Conservation (phyloP, 2,329 filamentous ascomycete species). For the Colletotrichum destructivum region DNA sequence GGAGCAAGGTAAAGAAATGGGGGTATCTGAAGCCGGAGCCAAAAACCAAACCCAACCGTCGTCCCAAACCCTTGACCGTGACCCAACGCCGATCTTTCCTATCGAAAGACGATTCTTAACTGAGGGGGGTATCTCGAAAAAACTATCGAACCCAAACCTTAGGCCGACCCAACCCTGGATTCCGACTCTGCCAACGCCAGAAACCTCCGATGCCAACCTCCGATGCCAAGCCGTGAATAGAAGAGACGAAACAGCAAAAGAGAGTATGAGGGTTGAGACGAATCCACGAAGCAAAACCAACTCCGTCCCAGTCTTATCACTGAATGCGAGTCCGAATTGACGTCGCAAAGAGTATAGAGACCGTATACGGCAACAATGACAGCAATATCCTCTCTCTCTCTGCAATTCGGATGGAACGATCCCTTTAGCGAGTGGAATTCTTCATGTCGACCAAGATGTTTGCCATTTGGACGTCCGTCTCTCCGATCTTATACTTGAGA, state of each 20-base stretch:
- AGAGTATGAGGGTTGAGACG: not conserved
- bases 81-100: not conserved
- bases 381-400: not conserved
- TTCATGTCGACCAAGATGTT: slow-evolving; percentile 1
- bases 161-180: not conserved
- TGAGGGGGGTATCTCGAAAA: not conserved
- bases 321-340: not conserved
- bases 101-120: not conserved
- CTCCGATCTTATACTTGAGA: not conserved
- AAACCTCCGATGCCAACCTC: no score
- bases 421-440: not conserved
- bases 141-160: not conserved
- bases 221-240: not conserved
- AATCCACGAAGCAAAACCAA: not conserved
- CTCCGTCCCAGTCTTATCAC: not conserved
- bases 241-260: not conserved
- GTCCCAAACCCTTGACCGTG: not conserved
- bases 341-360: not conserved
- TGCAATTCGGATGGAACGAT: not conserved
- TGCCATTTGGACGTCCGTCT: not conserved
- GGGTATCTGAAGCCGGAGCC: not conserved
- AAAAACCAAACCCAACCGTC: slow-evolving; percentile 8
- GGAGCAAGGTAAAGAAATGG: not conserved
- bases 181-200: not conserved
- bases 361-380: no score